These are phyloP conservation scores for Pseudogymnoascus sp. DNA, from an alignment of 2,329 filamentous ascomycete species.

Conservation along the genomic window DNA sequence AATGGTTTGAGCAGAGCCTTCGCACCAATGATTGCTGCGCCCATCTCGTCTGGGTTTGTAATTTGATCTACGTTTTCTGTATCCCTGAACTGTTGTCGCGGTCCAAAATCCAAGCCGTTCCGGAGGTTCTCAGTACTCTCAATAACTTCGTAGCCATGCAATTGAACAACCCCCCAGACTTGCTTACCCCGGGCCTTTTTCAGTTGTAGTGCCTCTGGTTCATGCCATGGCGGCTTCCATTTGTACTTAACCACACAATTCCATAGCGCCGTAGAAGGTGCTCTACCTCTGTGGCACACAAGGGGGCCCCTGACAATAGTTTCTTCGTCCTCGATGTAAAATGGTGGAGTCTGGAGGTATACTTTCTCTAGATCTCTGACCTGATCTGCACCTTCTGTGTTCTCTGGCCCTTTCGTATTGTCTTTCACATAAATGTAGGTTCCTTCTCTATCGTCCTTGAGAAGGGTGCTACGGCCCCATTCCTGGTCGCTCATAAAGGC, in stretches of 20 bases:
- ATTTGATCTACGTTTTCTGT: constrained; percentile 3
- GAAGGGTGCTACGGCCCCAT: constrained; percentile 22
- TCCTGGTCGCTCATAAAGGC: constrained; percentile 26
- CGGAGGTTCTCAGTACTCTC: constrained; percentile 24
- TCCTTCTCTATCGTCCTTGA: constrained; percentile 22
- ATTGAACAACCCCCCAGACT: constrained; percentile 25
- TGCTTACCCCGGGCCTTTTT: constrained; percentile 24
- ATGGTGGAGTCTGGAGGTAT: constrained; percentile 15
- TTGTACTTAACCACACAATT: constrained; percentile 28
- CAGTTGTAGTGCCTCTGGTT: constrained; percentile 29
- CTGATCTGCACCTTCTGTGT: too few species aligned
- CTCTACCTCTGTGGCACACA: constrained; percentile 27
- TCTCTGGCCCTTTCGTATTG: too few species aligned
- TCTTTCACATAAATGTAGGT: constrained; percentile 25
- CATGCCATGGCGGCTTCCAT: constrained; percentile 28
- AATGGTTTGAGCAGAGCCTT: neutral
- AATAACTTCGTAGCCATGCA: constrained; percentile 24
- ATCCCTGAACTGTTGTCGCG: constrained; percentile 17
- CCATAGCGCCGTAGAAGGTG: constrained; percentile 22
- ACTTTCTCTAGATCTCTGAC: too few species aligned
- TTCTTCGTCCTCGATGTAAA: constrained; percentile 10
- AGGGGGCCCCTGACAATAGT: constrained; percentile 26
- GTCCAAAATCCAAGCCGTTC: constrained; percentile 20
- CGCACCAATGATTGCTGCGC: constrained; percentile 10
- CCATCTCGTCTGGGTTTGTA: neutral